Evolutionary conservation across 2,329 filamentous ascomycete species (phyloP).

Genomic region (Aspergillus pseudonomiae): DNA sequence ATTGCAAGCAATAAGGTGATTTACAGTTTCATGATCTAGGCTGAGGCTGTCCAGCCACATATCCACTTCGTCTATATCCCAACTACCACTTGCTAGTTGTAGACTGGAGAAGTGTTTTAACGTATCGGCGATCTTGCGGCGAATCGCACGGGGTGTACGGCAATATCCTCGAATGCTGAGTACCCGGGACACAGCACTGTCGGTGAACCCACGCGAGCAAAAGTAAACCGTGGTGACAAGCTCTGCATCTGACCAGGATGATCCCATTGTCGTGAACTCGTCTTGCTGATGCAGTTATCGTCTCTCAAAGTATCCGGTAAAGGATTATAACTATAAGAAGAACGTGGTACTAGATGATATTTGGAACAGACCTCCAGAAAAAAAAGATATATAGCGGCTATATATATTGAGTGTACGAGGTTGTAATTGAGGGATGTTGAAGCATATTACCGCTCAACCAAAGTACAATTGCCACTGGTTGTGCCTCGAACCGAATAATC

Average conservation of each 20-base stretch:
- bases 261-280: conserved; percentile 6
- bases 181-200: conserved; percentile 1
- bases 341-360: too few relatives aligned
- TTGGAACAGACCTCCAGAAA: too few relatives aligned
- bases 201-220: conserved; percentile 3
- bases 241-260: conserved; percentile 8
- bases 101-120: neutral
- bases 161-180: neutral
- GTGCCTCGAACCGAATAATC: too few relatives aligned
- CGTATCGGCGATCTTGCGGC: neutral
- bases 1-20: conserved; percentile 1
- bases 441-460: too few relatives aligned
- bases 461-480: too few relatives aligned
- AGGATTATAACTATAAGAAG: too few relatives aligned
- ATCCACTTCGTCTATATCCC: conserved; percentile 4
- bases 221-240: conserved; percentile 4
- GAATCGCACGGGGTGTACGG: too few relatives aligned
- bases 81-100: neutral
- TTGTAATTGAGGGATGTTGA: too few relatives aligned
- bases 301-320: too few relatives aligned
- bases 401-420: too few relatives aligned
- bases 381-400: too few relatives aligned
- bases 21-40: conserved; percentile 3
- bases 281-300: too few relatives aligned
- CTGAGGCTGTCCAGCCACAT: conserved; percentile 7